Evolutionary conservation across 2,329 filamentous ascomycete genomes (phyloP).

Genomic region (Nemania serpens): DNA sequence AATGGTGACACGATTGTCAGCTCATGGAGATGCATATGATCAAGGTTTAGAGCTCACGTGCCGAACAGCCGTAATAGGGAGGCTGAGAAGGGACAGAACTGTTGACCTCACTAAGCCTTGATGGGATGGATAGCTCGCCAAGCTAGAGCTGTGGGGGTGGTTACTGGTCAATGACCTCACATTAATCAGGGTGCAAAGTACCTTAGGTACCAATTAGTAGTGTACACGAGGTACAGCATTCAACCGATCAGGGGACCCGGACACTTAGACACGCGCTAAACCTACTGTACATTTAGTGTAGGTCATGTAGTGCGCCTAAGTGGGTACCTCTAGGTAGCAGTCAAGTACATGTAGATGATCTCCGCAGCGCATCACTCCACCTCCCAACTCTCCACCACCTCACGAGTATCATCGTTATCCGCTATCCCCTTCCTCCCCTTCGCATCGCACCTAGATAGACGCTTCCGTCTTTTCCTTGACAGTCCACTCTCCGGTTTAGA

Average conservation of each 20-base stretch:
- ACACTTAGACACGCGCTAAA: not conserved
- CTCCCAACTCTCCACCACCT: conserved; percentile 15
- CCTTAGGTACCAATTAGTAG: no score
- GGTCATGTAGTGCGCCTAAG: no score
- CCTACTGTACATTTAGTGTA: not conserved
- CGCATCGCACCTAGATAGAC: conserved; percentile 20
- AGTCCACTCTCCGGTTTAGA: not conserved
- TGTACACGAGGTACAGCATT: no score
- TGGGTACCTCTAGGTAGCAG: not conserved
- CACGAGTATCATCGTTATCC: conserved; percentile 27
- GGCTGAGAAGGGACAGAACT: conserved; percentile 23
- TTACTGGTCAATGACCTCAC: conserved; percentile 5
- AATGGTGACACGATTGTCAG: conserved; percentile 5
- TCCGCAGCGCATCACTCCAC: conserved; percentile 8
- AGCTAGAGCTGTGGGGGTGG: not conserved
- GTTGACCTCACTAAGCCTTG: not conserved
- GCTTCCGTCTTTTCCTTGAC: conserved; percentile 12
- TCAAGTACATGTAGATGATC: not conserved
- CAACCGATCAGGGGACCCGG: not conserved
- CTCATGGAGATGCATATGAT: conserved; percentile 18
- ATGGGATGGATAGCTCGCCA: not conserved
- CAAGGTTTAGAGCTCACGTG: conserved; percentile 20
- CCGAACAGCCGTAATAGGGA: conserved; percentile 18
- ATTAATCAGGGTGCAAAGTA: not conserved
- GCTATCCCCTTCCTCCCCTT: conserved; percentile 26